phyloP scores from a whole-genome alignment of 768 basidiomycete species.

The Hygrophoropsis aurantiaca region DNA sequence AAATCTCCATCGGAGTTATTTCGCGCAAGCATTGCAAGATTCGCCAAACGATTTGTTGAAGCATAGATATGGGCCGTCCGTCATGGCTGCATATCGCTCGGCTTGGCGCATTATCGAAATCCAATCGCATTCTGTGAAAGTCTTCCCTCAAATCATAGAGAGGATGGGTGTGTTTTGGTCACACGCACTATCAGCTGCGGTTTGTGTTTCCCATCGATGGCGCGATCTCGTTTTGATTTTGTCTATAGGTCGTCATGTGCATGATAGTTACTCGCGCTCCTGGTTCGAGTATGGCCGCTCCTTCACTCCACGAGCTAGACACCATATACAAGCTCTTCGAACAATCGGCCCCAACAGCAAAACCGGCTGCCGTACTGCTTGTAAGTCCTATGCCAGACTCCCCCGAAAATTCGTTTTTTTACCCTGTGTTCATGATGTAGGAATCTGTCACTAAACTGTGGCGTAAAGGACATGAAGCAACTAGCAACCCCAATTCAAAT shows the following conservation, averaged over 20 bases:
- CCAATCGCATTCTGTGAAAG: slow-evolving; percentile 42
- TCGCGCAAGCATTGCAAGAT: slow-evolving; percentile 65
- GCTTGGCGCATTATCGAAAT: slow-evolving; percentile 64
- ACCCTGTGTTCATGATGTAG: too few species aligned
- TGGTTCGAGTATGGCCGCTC: slow-evolving; percentile 43
- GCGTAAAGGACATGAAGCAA: slow-evolving; percentile 43
- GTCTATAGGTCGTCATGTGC: slow-evolving; percentile 55
- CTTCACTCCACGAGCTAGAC: slow-evolving; percentile 51
- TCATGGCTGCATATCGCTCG: slow-evolving; percentile 70
- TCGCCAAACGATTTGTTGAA: slow-evolving; percentile 53
- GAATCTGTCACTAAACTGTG: slow-evolving; percentile 40
- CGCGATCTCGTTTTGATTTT: not conserved
- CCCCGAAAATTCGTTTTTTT: too few species aligned
- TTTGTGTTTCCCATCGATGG: slow-evolving; percentile 30
- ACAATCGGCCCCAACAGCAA: slow-evolving; percentile 43
- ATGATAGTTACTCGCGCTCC: slow-evolving; percentile 53
- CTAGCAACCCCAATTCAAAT: slow-evolving; percentile 19
- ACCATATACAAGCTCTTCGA: slow-evolving; percentile 44
- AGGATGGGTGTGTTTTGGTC: slow-evolving; percentile 64
- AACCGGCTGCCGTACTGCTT: slow-evolving; percentile 44
- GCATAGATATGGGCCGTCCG: slow-evolving; percentile 67
- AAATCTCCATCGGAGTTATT: slow-evolving; percentile 66
- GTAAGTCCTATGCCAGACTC: slow-evolving; percentile 28
- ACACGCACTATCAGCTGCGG: slow-evolving; percentile 61
- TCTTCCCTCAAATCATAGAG: slow-evolving; percentile 39